These are phyloP conservation scores for Neopestalotiopsis rosae DNA, from an alignment of 2,329 filamentous ascomycete species.

Conservation along the genomic window DNA sequence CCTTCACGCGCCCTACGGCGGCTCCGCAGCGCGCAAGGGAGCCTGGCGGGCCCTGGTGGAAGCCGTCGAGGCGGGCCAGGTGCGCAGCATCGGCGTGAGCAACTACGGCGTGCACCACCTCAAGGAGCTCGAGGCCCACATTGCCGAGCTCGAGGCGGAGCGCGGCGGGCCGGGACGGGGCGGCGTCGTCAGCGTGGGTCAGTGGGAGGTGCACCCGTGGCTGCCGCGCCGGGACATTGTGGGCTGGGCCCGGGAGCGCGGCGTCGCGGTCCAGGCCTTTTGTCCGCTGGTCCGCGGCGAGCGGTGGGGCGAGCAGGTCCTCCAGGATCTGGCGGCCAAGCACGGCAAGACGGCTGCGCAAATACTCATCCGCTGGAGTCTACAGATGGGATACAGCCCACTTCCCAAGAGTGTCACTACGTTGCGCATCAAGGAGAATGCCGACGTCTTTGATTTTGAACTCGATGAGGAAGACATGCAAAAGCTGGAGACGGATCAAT, in stretches of 20 bases:
- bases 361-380: constrained; percentile 78
- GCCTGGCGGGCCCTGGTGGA: constrained; percentile 70
- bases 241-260: constrained; percentile 72
- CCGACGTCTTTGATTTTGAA: constrained; percentile 60
- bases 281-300: constrained; percentile 68
- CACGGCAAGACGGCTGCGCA: constrained; percentile 77
- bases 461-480: constrained; percentile 58
- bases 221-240: constrained; percentile 79
- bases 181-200: constrained; percentile 80
- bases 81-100: constrained; percentile 67
- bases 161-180: constrained; percentile 61
- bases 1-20: constrained; percentile 66
- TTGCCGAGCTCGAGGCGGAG: constrained; percentile 65
- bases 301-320: constrained; percentile 71
- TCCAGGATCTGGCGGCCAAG: constrained; percentile 71
- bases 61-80: constrained; percentile 64
- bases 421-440: constrained; percentile 70
- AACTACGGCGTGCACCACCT: constrained; percentile 70
- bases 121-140: constrained; percentile 63
- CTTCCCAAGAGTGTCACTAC: constrained; percentile 76
- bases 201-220: constrained; percentile 93
- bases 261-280: constrained; percentile 68
- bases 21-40: constrained; percentile 58
- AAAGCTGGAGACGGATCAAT: constrained; percentile 54
- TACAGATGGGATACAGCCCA: constrained; percentile 79